A percentile compares a stretch with the other conserved stretches of the same genome.
Conservation (phyloP, 2,329 filamentous ascomycete species). For the Arthrobotrys iridis region DNA sequence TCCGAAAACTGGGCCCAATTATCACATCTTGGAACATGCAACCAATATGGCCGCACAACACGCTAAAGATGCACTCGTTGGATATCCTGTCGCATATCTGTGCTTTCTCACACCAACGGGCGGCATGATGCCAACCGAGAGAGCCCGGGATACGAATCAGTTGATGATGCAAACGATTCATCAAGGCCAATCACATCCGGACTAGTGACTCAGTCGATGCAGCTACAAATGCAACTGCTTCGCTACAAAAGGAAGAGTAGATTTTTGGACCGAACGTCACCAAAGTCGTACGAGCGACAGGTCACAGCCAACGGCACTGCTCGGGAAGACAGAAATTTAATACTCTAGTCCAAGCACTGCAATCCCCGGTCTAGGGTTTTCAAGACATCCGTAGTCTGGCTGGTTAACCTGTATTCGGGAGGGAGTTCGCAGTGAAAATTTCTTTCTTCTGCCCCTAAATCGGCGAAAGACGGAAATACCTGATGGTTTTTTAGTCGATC, state of each 20-base stretch:
- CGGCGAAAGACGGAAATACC: conserved; percentile 50
- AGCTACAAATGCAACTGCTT: neutral
- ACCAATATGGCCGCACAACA: conserved; percentile 35
- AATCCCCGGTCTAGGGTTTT: neutral
- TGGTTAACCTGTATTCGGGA: conserved; percentile 10
- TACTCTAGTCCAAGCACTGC: neutral
- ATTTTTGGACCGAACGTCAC: neutral
- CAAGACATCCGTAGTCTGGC: neutral
- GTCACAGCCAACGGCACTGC: neutral
- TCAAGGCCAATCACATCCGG: neutral
- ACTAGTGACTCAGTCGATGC: neutral
- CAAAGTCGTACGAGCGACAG: conserved; percentile 4
- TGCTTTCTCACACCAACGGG: neutral
- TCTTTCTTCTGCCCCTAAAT: conserved; percentile 14
- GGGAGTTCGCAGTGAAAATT: conserved; percentile 29
- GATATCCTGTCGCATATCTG: neutral
- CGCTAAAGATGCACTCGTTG: conserved; percentile 17
- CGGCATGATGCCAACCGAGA: conserved; percentile 31
- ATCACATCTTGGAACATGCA: conserved; percentile 20
- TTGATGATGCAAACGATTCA: conserved; percentile 1
- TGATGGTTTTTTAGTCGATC: conserved; percentile 29
- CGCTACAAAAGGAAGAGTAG: neutral
- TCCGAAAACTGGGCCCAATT: conserved; percentile 3
- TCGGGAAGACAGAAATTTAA: neutral
- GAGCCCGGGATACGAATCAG: conserved; percentile 21